These are phyloP conservation scores for Backusella psychrophila DNA, from an alignment of 192 early-diverging fungal genomes.

Conservation along the genomic window DNA sequence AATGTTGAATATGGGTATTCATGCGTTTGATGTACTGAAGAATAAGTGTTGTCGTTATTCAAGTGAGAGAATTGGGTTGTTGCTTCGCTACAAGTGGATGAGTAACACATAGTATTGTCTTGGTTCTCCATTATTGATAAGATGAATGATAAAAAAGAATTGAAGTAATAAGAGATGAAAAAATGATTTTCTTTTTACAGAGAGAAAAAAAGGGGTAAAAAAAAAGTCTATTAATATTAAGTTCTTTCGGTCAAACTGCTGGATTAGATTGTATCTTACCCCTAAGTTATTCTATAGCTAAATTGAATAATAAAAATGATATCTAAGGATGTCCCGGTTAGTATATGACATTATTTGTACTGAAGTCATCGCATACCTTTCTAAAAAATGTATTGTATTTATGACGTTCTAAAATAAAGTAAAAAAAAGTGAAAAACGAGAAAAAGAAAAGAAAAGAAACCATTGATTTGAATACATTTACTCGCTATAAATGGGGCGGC, in stretches of 20 bases:
- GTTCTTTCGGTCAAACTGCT: not conserved
- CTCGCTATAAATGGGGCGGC: not conserved
- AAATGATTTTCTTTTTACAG: not conserved
- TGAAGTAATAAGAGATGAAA: not conserved
- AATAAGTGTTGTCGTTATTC: not conserved
- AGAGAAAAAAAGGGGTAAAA: not conserved
- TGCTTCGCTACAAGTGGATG: not conserved
- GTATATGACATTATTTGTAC: not conserved
- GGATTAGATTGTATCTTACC: not conserved
- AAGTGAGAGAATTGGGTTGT: not conserved
- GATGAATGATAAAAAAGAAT: not conserved
- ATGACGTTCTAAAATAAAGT: not conserved
- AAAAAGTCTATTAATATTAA: not conserved
- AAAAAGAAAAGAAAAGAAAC: not conserved
- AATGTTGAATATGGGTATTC: not conserved
- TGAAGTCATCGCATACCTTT: not conserved
- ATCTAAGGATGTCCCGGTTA: not conserved
- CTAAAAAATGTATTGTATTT: not conserved
- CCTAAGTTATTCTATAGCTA: not conserved
- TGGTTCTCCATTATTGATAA: not conserved
- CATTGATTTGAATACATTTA: constrained; percentile 7
- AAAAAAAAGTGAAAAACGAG: not conserved
- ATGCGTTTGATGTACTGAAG: not conserved
- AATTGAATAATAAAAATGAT: not conserved
- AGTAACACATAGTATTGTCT: not conserved